Base-by-base conservation (phyloP, 345 rosid species). In the Citrus australasica region DNA sequence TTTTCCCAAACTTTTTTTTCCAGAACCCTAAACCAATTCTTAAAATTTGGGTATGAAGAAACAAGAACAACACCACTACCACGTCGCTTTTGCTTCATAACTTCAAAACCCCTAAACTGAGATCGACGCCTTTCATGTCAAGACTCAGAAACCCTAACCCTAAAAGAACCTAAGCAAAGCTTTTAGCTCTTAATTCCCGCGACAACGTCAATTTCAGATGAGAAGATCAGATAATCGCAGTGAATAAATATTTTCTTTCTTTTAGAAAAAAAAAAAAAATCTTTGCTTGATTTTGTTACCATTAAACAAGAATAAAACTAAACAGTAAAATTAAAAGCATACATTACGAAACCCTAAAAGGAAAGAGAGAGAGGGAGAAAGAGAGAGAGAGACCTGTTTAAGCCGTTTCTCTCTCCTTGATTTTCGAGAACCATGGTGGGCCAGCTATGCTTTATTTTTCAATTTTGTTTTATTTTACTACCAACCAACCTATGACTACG, bases 371-470 rank as follows among this genome's bases (percentile, higher is more conserved):
- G 69, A 66, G 70, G n/a, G 70, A n/a, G 73, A 21, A 37, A 69
- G 38, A 69, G 73, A 21, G 38, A 69, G 38, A n/a, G 38, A 69
- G 73, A 69, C 73, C 73, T 69, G 73, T 69, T 69, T 25, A 14
- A 14, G 58, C n/a, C 0, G 22, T 48, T 19, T 69, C 22, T 46
- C 59, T 69, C 37, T 69, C 73, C 60, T 69, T 56, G 60, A 7
- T 27, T 69, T 48, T 48, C 73, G 60, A 56, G 33, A 27, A 46
- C 60, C n/a, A 24, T 69, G 60, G 73, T 69, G 73, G 73, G 60
- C 73, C 73, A 42, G 27, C 37, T 0, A 16, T 33, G 22, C 42
- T 68, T 11, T 25, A 7, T 68, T 68, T 68, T 6, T n/a, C 25
- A 22, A 33, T 66, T 66, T 22, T 66, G 3, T 9, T 9, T 66